Base-by-base conservation (phyloP, 2,329 filamentous ascomycete genomes). In the Fusarium annulatum region DNA sequence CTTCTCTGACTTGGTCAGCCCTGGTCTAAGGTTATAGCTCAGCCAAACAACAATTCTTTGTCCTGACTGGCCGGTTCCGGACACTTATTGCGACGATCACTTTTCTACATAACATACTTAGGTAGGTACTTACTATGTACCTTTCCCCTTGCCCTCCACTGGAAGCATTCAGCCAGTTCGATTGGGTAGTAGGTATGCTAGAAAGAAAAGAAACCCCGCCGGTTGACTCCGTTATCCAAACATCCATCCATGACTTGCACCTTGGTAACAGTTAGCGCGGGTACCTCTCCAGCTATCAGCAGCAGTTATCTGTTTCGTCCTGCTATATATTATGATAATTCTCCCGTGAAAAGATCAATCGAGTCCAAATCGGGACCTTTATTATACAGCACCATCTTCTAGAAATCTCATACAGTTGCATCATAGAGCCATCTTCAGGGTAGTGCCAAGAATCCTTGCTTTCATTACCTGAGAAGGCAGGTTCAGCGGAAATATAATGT, bases 41-140 rank as follows among this genome's bases (percentile, higher is more conserved):
- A 41, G 57, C 56, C 71, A 74, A 69, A 49, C 39, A 41, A 26
- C 41, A 48, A 46, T 30, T 49, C 64, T 64, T 56, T 49, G 36
- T 61, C 52, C 68, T 72, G 46, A 69, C 52, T 74, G 71, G 71
- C 71, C 68, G 63, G 71, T 65, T 74, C 59, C 57, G 60, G 71
- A 72, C 67, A 52, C 30, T 28, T 18, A 41, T 30, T n/a, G 39
- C 56, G 67, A 33, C 46, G 63, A 74, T 72, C 67, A 61, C 42
- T 55, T 67, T 57, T 52, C 67, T 67, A 51, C 48, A 51, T 23
- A 59, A 64, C 11, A 30, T 30, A 30, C 28, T 30, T 10, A 30
- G 11, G 30, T 11, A 30, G 30, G 30, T 30, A 30, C 30, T 30
- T 30, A 12, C 30, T 9, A n/a, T 34, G n/a, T 21, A 36, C 23